Percentiles rank a stretch among this genome's conserved stretches.
These are phyloP conservation scores for Cercospora sesami DNA, from an alignment of 2,329 filamentous ascomycete genomes.

Conservation along the genomic window DNA sequence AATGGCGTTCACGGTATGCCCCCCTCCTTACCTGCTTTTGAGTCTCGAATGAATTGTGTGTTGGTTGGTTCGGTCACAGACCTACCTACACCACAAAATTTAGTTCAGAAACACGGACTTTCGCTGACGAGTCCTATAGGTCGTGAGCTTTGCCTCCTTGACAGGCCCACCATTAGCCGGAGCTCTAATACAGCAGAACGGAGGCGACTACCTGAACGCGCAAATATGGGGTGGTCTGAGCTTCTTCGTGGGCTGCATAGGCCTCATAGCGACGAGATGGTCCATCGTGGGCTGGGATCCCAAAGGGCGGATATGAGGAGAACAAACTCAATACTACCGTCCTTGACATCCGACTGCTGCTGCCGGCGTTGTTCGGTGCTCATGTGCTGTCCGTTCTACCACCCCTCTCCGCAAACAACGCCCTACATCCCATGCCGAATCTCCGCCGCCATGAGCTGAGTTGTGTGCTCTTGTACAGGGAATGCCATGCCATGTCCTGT, in stretches of 20 bases:
- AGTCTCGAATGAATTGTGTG: not conserved
- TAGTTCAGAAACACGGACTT: not conserved
- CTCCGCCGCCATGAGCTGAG: not conserved
- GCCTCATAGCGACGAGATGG: constrained; percentile 34
- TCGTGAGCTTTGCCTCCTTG: constrained; percentile 48
- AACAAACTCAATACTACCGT: not conserved
- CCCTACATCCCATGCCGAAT: not conserved
- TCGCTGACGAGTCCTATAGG: constrained; percentile 4
- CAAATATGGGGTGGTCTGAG: constrained; percentile 48
- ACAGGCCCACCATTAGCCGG: constrained; percentile 52
- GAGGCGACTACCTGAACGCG: constrained; percentile 47
- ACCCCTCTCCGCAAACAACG: not conserved
- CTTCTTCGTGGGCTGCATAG: constrained; percentile 32
- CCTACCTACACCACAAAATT: not conserved
- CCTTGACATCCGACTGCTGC: not conserved
- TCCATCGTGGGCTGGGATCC: constrained; percentile 35
- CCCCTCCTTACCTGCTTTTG: not conserved
- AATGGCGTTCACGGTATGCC: constrained; percentile 45
- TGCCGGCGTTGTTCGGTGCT: not conserved
- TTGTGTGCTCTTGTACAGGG: not conserved
- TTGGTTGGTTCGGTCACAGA: not conserved
- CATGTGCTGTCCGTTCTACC: not conserved
- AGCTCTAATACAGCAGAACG: constrained; percentile 44
- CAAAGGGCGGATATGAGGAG: constrained; percentile 31
- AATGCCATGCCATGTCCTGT: not conserved